Percentiles rank a stretch among this genome's conserved stretches.
Evolutionary conservation across 2,329 filamentous ascomycete genomes (phyloP).

Genomic region (Apiospora aurea): DNA sequence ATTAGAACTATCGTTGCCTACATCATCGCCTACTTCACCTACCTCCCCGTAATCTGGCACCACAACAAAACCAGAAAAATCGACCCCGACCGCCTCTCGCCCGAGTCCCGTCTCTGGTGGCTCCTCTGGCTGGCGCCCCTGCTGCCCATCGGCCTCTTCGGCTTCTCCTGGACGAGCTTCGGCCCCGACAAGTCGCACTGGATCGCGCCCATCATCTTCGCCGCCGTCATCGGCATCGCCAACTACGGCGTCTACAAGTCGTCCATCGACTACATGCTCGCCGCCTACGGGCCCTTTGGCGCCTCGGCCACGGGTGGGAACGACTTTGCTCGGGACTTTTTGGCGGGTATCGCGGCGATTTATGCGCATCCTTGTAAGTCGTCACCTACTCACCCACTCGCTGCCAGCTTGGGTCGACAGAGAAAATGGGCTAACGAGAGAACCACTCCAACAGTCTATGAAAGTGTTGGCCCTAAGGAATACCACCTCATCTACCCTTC

Average conservation of each 20-base stretch:
- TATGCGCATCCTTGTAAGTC: conserved; percentile 22
- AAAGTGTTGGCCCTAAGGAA: conserved; percentile 1
- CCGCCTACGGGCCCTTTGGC: conserved; percentile 70
- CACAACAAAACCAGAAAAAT: conserved; percentile 50
- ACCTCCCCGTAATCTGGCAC: conserved; percentile 55
- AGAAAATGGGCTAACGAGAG: not conserved
- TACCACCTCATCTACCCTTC: conserved; percentile 24
- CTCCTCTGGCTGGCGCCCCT: conserved; percentile 66
- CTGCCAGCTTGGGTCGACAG: not conserved
- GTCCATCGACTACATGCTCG: conserved; percentile 71
- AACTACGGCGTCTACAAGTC: conserved; percentile 71
- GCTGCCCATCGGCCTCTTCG: conserved; percentile 66
- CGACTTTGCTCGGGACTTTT: conserved; percentile 69
- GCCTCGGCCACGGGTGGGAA: conserved; percentile 73
- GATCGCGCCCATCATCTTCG: conserved; percentile 68
- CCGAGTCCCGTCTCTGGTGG: conserved; percentile 66
- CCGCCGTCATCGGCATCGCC: conserved; percentile 66
- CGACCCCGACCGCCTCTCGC: conserved; percentile 46
- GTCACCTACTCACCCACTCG: not conserved
- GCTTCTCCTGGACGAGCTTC: conserved; percentile 66
- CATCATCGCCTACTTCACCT: conserved; percentile 63
- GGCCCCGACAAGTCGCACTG: conserved; percentile 56
- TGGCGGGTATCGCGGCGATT: conserved; percentile 55
- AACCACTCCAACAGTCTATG: not conserved
- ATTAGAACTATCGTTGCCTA: conserved; percentile 58